These are phyloP conservation scores for Alternaria incomplexa DNA, from an alignment of 2,329 filamentous ascomycete species.

Conservation along the genomic window DNA sequence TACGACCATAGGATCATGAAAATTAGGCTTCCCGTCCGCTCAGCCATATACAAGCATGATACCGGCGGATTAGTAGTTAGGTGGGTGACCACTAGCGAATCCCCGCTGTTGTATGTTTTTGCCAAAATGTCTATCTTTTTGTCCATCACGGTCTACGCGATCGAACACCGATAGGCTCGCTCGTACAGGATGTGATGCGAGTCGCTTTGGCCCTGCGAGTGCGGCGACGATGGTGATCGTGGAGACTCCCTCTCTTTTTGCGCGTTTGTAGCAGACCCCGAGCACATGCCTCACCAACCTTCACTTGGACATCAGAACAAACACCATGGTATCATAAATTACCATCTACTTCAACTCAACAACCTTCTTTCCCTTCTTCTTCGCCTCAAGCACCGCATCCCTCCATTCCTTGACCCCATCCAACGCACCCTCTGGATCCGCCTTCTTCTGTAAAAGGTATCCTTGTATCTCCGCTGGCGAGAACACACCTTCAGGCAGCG, in stretches of 20 bases:
- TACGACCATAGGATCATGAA: not conserved
- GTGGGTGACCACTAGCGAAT: not conserved
- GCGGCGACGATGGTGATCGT: no score
- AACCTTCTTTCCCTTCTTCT: constrained; percentile 7
- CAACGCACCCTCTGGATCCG: constrained; percentile 10
- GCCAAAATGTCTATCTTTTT: not conserved
- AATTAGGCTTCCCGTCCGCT: not conserved
- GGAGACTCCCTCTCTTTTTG: not conserved
- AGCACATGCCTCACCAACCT: not conserved
- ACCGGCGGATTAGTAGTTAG: not conserved
- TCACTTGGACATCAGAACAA: not conserved
- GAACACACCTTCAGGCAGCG: constrained; percentile 7
- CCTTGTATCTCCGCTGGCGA: constrained; percentile 23
- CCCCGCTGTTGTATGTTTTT: not conserved
- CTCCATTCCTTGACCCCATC: constrained; percentile 1
- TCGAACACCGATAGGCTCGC: not conserved
- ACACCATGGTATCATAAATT: no score
- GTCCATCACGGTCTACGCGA: not conserved
- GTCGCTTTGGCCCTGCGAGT: no score
- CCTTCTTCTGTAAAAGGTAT: constrained; percentile 12
- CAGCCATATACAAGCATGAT: not conserved
- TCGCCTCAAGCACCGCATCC: constrained; percentile 9
- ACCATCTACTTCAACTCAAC: constrained; percentile 2
- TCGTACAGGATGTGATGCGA: not conserved
- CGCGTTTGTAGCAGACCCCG: not conserved